Conservation (phyloP, 2,329 filamentous ascomycete species). For the Venturia asperata region DNA sequence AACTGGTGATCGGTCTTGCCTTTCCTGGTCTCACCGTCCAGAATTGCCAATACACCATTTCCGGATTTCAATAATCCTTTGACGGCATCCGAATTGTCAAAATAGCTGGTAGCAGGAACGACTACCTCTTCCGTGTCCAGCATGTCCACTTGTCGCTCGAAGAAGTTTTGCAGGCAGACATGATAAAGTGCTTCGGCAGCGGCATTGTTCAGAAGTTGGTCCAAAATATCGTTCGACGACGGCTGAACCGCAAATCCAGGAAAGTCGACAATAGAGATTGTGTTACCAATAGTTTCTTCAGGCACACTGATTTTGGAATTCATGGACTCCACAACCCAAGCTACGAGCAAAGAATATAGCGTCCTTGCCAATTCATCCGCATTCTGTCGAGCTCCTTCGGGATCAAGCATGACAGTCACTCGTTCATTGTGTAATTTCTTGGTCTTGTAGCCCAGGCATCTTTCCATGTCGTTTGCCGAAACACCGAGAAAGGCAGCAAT, state of each 20-base stretch:
- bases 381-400: conserved; percentile 79
- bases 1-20: conserved; percentile 85
- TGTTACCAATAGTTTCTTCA: conserved; percentile 87
- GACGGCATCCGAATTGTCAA: conserved; percentile 93
- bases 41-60: conserved; percentile 85
- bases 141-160: conserved; percentile 87
- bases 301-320: conserved; percentile 83
- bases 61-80: conserved; percentile 85
- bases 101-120: conserved; percentile 89
- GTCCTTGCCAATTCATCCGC: conserved; percentile 91
- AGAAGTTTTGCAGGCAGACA: conserved; percentile 89
- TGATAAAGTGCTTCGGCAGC: conserved; percentile 90
- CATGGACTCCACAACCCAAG: conserved; percentile 86
- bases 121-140: conserved; percentile 89
- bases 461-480: conserved; percentile 70
- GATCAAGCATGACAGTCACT: conserved; percentile 97
- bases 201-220: conserved; percentile 91
- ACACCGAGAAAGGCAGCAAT: conserved; percentile 94
- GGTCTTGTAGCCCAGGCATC: conserved; percentile 87
- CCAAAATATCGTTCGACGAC: conserved; percentile 73
- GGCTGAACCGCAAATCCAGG: conserved; percentile 79
- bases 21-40: conserved; percentile 91
- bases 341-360: conserved; percentile 86
- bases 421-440: conserved; percentile 94
- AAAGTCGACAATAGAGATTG: conserved; percentile 91